phyloP scores from a whole-genome alignment of 805 yeast species.

The Candida koratica region DNA sequence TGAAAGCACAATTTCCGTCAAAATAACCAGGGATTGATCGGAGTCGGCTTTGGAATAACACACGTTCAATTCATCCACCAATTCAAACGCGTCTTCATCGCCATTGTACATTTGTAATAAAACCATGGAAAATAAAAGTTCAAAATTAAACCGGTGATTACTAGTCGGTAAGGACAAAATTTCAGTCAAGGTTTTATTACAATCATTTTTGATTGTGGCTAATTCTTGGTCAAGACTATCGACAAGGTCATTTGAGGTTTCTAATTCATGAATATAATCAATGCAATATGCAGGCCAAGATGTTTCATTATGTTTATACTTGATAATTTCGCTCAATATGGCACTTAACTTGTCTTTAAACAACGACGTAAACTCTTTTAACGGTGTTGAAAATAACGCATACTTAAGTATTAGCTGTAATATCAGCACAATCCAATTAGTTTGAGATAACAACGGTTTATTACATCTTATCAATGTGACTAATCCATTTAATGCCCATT shows the following conservation, averaged over 20 bases:
- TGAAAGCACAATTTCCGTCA: constrained; percentile 42
- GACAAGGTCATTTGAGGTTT: constrained; percentile 18
- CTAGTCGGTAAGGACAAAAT: constrained; percentile 26
- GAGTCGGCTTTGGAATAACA: constrained; percentile 51
- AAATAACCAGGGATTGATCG: constrained; percentile 27
- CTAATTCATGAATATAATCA: constrained; percentile 26
- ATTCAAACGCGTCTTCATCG: constrained; percentile 69
- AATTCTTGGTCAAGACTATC: constrained; percentile 59
- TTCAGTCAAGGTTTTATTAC: constrained; percentile 41
- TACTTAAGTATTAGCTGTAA: constrained; percentile 36
- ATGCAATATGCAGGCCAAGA: constrained; percentile 64
- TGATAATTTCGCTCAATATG: constrained; percentile 55
- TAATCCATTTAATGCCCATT: constrained; percentile 60
- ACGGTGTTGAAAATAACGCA: constrained; percentile 36
- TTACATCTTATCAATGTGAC: constrained; percentile 49
- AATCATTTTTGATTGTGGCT: constrained; percentile 42
- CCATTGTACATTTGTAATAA: constrained; percentile 75
- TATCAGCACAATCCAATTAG: constrained; percentile 26
- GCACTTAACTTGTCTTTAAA: constrained; percentile 67
- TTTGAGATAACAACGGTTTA: constrained; percentile 22
- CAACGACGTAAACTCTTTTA: constrained; percentile 30
- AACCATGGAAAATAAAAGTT: constrained; percentile 71
- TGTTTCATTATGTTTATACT: constrained; percentile 33
- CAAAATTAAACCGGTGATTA: constrained; percentile 61
- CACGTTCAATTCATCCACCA: constrained; percentile 65